A percentile compares a stretch with the other conserved stretches of the same genome.
Conservation (phyloP, 2,329 filamentous ascomycete species). For the Cercospora zeina region DNA sequence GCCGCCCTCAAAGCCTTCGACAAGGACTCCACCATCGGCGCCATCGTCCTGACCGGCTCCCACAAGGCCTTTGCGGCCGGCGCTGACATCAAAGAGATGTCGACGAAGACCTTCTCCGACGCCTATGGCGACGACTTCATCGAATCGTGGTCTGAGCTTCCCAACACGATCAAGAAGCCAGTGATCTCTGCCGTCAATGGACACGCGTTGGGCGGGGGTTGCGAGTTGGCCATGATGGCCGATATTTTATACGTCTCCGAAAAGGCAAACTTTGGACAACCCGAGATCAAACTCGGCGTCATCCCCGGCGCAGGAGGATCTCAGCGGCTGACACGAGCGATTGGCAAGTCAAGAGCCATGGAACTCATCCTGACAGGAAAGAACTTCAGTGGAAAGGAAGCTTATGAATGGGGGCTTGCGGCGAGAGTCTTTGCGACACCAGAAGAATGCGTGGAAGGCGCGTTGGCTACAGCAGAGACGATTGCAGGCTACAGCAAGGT, state of each 20-base stretch:
- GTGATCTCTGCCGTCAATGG: conserved; percentile 93
- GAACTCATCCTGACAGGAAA: conserved; percentile 85
- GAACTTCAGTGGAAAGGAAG: conserved; percentile 79
- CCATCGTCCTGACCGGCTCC: conserved; percentile 84
- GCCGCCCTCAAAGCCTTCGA: conserved; percentile 71
- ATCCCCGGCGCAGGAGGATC: conserved; percentile 91
- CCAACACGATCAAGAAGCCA: conserved; percentile 84
- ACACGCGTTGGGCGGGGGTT: conserved; percentile 90
- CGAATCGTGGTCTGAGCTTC: conserved; percentile 86
- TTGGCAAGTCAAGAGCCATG: conserved; percentile 76
- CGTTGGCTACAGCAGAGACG: conserved; percentile 79
- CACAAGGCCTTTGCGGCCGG: conserved; percentile 91
- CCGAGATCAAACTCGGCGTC: conserved; percentile 91
- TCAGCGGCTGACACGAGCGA: conserved; percentile 76
- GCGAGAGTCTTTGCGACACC: conserved; percentile 77
- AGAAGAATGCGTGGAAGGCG: conserved; percentile 77
- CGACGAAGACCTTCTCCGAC: conserved; percentile 79
- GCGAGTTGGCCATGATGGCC: conserved; percentile 96
- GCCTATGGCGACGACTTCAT: conserved; percentile 93
- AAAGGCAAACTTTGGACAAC: conserved; percentile 88
- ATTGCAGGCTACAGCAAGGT: conserved; percentile 86
- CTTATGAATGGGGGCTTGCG: conserved; percentile 86
- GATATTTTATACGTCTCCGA: conserved; percentile 90
- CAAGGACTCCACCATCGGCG: conserved; percentile 65
- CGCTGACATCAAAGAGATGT: conserved; percentile 99